A percentile compares a stretch with the other conserved stretches of the same genome.
Conservation (phyloP, 371 early-diverging fungal genomes). For the Furculomyces boomerangus region DNA sequence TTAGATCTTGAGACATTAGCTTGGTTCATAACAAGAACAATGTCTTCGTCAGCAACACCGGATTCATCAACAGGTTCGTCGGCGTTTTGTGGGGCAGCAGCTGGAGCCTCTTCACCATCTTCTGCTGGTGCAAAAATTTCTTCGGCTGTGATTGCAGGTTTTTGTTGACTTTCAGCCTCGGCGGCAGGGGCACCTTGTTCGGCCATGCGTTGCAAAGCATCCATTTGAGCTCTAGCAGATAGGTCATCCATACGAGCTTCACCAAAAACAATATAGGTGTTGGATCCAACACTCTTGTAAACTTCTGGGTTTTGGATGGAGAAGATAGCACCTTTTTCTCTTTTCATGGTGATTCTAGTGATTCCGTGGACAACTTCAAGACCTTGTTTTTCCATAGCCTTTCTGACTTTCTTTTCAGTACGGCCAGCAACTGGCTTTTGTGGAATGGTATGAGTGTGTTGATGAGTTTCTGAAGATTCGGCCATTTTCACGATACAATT, state of each 20-base stretch:
- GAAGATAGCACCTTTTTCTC: slow-evolving; percentile 68
- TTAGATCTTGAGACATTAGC: slow-evolving; percentile 70
- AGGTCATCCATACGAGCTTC: slow-evolving; percentile 82
- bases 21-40: slow-evolving; percentile 83
- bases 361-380: slow-evolving; percentile 73
- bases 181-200: slow-evolving; percentile 42
- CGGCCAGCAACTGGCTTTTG: slow-evolving; percentile 20
- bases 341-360: slow-evolving; percentile 78
- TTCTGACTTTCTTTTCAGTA: slow-evolving; percentile 90
- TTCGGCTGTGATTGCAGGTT: slow-evolving; percentile 17
- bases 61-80: slow-evolving; percentile 37
- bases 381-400: slow-evolving; percentile 84
- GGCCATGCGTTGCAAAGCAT: slow-evolving; percentile 36
- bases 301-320: slow-evolving; percentile 83
- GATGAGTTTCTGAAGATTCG: no score
- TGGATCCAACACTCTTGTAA: slow-evolving; percentile 71
- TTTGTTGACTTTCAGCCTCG: slow-evolving; percentile 16
- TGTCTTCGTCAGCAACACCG: slow-evolving; percentile 79
- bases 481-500: no score
- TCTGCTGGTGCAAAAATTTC: slow-evolving; percentile 28
- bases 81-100: slow-evolving; percentile 21
- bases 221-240: slow-evolving; percentile 21
- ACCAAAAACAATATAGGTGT: slow-evolving; percentile 94
- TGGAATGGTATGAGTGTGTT: no score
- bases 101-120: slow-evolving; percentile 22